phyloP scores from a whole-genome alignment of 345 rosid genomes.

The Eucalyptus brandiana region DNA sequence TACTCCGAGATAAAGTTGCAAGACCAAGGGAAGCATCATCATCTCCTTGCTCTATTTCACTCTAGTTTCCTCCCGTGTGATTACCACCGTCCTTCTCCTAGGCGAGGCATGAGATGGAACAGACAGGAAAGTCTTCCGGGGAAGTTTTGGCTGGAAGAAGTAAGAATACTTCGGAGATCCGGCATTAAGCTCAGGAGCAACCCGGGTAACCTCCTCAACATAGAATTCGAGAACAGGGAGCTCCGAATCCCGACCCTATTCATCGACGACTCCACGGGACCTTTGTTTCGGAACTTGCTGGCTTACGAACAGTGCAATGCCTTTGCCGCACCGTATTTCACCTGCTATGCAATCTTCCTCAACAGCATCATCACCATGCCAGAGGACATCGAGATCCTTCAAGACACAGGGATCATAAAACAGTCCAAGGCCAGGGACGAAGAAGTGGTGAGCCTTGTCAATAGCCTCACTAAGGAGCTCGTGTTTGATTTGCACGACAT shows the following conservation, averaged over 20 bases:
- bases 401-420: neutral
- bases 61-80: neutral
- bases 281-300: neutral
- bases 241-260: neutral
- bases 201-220: neutral
- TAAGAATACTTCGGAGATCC: neutral
- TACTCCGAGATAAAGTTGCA: neutral
- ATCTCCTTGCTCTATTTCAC: neutral
- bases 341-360: neutral
- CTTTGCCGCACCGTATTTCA: neutral
- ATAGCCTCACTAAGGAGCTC: neutral
- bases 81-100: neutral
- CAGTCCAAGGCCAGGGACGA: neutral
- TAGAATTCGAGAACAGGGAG: neutral
- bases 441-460: neutral
- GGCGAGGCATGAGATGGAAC: neutral
- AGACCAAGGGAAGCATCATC: neutral
- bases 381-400: neutral
- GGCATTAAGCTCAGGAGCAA: neutral
- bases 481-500: neutral
- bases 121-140: neutral
- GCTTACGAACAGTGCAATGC: neutral
- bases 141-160: neutral
- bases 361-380: neutral
- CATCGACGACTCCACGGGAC: neutral